Conservation (phyloP, 495 filamentous ascomycete species). For the Neurospora sp. region DNA sequence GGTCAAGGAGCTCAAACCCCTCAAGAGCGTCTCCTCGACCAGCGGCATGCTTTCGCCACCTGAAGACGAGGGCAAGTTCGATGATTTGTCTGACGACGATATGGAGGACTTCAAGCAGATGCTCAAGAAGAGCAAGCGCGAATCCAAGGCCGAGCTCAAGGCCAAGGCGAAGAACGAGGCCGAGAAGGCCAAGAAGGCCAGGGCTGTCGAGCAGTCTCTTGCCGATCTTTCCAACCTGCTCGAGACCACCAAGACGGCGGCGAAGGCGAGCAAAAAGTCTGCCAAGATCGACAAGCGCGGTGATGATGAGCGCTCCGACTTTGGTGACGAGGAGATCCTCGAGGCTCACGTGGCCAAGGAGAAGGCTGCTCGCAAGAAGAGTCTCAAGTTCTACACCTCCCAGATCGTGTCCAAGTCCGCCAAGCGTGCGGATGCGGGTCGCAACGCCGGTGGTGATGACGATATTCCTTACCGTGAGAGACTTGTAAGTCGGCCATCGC, state of each 20-base stretch:
- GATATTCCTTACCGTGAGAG: slow-evolving; percentile 90
- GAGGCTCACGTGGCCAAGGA: slow-evolving; percentile 52
- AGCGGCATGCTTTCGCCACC: slow-evolving; percentile 26
- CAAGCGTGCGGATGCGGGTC: slow-evolving; percentile 70
- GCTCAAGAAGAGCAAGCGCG: slow-evolving; percentile 18
- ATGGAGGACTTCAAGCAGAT: slow-evolving; percentile 16
- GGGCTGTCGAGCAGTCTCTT: slow-evolving; percentile 38
- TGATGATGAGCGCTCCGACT: slow-evolving; percentile 51
- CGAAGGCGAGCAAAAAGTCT: slow-evolving; percentile 22
- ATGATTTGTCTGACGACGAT: slow-evolving; percentile 8
- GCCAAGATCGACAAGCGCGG: slow-evolving; percentile 16
- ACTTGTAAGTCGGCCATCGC: slow-evolving; percentile 27
- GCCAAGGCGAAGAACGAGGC: slow-evolving; percentile 20
- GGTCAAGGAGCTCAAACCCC: slow-evolving; percentile 50
- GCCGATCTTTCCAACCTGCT: slow-evolving; percentile 37
- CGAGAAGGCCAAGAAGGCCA: slow-evolving; percentile 31
- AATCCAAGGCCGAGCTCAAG: slow-evolving; percentile 21
- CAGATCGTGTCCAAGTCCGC: slow-evolving; percentile 89
- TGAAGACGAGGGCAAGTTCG: slow-evolving; percentile 15
- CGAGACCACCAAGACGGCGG: slow-evolving; percentile 29
- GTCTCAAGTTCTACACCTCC: slow-evolving; percentile 89
- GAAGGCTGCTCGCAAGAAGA: slow-evolving; percentile 78
- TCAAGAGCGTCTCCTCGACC: slow-evolving; percentile 8
- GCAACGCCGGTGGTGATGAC: slow-evolving; percentile 77
- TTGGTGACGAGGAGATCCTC: slow-evolving; percentile 49